These are phyloP conservation scores for Lepiota brunneoincarnata DNA, from an alignment of 768 basidiomycete species.

Conservation along the genomic window DNA sequence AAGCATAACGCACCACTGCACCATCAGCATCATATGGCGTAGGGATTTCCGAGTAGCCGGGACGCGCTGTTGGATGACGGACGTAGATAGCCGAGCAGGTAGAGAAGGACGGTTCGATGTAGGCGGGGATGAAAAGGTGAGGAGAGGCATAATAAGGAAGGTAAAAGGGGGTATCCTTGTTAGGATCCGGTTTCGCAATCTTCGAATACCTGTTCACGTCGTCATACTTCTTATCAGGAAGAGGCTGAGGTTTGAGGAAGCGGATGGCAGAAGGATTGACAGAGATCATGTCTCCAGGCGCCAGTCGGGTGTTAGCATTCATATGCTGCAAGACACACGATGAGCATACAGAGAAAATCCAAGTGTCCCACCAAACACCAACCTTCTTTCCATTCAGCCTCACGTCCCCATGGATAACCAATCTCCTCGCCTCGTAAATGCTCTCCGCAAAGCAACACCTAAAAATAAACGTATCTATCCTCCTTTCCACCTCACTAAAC, in stretches of 20 bases:
- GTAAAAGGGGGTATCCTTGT: constrained; percentile 62
- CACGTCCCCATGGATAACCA: constrained; percentile 87
- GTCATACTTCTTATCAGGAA: constrained; percentile 31
- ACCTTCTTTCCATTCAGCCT: constrained; percentile 89
- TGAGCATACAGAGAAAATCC: constrained; percentile 1
- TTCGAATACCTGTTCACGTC: constrained; percentile 27
- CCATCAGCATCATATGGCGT: constrained; percentile 97
- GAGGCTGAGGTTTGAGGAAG: constrained; percentile 47
- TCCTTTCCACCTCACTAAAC: constrained; percentile 90
- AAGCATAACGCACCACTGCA: constrained; percentile 84
- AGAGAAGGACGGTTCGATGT: constrained; percentile 70
- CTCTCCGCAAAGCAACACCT: constrained; percentile 84
- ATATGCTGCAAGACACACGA: constrained; percentile 51
- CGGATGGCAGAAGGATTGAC: constrained; percentile 80
- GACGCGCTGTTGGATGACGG: constrained; percentile 95
- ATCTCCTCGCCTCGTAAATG: constrained; percentile 83
- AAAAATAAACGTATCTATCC: constrained; percentile 92
- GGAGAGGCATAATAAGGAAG: constrained; percentile 88
- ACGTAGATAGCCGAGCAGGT: constrained; percentile 93
- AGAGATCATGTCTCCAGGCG: constrained; percentile 93
- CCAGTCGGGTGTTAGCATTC: constrained; percentile 82
- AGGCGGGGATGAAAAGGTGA: constrained; percentile 83
- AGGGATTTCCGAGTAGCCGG: constrained; percentile 93
- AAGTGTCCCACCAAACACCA: constrained; percentile 20
- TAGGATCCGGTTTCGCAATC: constrained; percentile 6